Evolutionary conservation across 306 rosid species (phyloP), one percentile per base, ranked within the genome.

Genomic region (Vigna reflexopilosa): DNA sequence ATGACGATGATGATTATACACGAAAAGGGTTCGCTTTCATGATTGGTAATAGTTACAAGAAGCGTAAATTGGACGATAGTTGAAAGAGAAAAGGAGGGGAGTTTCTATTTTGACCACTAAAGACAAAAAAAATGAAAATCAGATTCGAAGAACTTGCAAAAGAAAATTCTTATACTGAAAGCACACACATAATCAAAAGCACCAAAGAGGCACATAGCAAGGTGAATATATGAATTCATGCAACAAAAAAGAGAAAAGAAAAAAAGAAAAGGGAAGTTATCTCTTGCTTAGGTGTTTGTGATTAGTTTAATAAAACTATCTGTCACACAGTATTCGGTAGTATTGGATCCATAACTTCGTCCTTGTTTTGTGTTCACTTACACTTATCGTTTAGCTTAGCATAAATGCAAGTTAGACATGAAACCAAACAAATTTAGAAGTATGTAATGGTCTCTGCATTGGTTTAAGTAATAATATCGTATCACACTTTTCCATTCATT

Each of bases 81-180:
- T 48, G 80, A 69, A 75, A 11, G 30, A 61, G 38, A 68, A 74
- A 63, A 56, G 55, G 32, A 64, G 45, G 8, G 19, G 15, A 50
- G 15, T 24, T 70, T 69, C 50, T 42, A 69, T 65, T 78, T 82
- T 85, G 88, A 85, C 80, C 80, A 54, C 52, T 65, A 64, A 72
- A 84, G 57, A 58, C 58, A 16, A 70, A 4, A 36, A 68, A 36
- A 68, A 56, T 14, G 68, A 63, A 82, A 82, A 65, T 59, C 63
- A 79, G 77, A 79, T 79, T 82, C 80, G 0, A 79, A 70, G 75
- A 76, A 42, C 58, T 62, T 54, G 57, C 28, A 55, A 81, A 78
- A 77, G 83, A 81, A 77, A 68, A 68, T 85, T 65, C 57, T 28
- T 40, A 48, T 9, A n/a, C 38, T 49, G 66, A 77, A 19, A 72